Evolutionary conservation across 768 basidiomycete species (phyloP).

Genomic region (Mycena indigotica): DNA sequence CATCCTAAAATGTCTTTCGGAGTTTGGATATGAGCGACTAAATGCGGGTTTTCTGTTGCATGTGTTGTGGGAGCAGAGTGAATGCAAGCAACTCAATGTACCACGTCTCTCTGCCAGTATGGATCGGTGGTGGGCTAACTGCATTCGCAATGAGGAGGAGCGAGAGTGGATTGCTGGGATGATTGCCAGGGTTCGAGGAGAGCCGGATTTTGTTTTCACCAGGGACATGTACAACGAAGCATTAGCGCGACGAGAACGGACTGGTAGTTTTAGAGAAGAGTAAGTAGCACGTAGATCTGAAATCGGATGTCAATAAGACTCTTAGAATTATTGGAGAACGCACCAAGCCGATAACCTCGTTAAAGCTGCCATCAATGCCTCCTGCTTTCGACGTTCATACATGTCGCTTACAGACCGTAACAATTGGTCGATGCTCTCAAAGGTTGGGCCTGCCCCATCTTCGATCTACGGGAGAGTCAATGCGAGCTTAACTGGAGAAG

Average conservation of each 20-base stretch:
- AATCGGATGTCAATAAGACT: conserved; percentile 17
- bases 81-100: conserved; percentile 53
- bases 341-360: conserved; percentile 31
- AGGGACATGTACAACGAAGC: conserved; percentile 57
- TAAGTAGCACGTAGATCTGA: conserved; percentile 11
- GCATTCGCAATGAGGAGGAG: conserved; percentile 62
- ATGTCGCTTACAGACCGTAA: conserved; percentile 56
- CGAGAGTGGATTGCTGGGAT: conserved; percentile 55
- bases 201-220: conserved; percentile 51
- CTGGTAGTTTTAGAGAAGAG: conserved; percentile 35
- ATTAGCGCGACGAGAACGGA: conserved; percentile 42
- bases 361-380: conserved; percentile 50
- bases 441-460: conserved; percentile 30
- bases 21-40: conserved; percentile 64
- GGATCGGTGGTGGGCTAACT: conserved; percentile 81
- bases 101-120: conserved; percentile 56
- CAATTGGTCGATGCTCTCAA: conserved; percentile 64
- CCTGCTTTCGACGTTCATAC: conserved; percentile 51
- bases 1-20: conserved; percentile 74
- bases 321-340: neutral
- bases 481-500: neutral
- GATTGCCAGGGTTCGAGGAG: conserved; percentile 53
- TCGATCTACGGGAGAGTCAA: conserved; percentile 9
- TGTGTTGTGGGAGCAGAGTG: conserved; percentile 70
- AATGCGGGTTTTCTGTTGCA: conserved; percentile 71